Base-by-base conservation (phyloP, 768 basidiomycete species). In the Lactarius akahatsu region DNA sequence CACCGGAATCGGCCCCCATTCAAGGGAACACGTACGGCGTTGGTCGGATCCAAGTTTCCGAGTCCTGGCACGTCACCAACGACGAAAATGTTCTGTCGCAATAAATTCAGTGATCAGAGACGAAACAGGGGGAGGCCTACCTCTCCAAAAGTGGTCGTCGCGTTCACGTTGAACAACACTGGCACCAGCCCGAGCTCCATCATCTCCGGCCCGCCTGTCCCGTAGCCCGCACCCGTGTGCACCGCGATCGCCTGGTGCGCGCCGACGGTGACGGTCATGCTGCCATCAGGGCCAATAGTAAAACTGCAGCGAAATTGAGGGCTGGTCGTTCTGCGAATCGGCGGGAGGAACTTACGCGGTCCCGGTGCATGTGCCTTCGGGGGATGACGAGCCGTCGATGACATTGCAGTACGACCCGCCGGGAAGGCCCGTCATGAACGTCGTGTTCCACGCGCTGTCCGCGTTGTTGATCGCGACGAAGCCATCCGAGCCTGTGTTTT, bases 401-500 rank as follows among this genome's bases (percentile, higher is more conserved):
- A 89, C 85, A 72, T 91, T 85, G 75, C 89, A 90, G 70, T 89
- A 90, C 4, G 75, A 73, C 0, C 86, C 88, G 30, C 75, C 80
- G 1, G 87, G 80, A 15, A 90, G 75, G 0, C 83, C 81, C 0
- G 88, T 89, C 20, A 75, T 73, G 73, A 90, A 89, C 0, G 82
- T 83, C 0, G 80, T 64, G 8, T n/a, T n/a, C n/a, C n/a, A n/a
- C n/a, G n/a, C n/a, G n/a, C n/a, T n/a, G n/a, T n/a, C n/a, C n/a
- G n/a, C n/a, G n/a, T n/a, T n/a, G 73, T 90, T 90, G 70, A 90
- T 90, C 0, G 82, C 86, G 2, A 89, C 83, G 65, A 85, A 88
- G 2, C 88, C 87, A 45, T 75, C 72, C 0, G 83, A 74, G 45
- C 85, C 85, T 87, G 56, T 15, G 10, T n/a, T 4, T 13, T 11